Evolutionary conservation across 345 rosid genomes (phyloP), one percentile per base, ranked within the genome.

Genomic region (Citrus maxima): DNA sequence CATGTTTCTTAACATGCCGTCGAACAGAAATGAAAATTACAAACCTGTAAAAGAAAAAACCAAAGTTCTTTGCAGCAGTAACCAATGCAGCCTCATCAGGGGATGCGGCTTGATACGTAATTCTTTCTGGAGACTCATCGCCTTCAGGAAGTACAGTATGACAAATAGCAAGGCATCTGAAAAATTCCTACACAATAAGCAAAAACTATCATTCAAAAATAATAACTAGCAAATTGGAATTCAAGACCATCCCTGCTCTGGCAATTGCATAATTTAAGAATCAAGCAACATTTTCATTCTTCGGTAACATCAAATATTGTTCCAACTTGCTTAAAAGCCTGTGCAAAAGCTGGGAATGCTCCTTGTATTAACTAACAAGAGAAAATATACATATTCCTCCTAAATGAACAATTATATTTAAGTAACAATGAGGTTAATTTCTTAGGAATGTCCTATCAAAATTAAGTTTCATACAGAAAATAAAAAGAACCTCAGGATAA

Each of bases 91-190:
- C 92, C 86, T 94, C 99, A 90, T 97, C 98, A 27, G 99, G 99
- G 67, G 99, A 97, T 83, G 99, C 99, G 78, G 99, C 98, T 90
- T 94, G 99, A 87, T 97, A 97, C 37, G 81, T 88, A 76, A 94
- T 91, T 82, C 89, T 97, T 69, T 93, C 99, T 49, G 98, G 98
- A 81, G 96, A 88, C 77, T 91, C 98, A 27, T 94, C 98, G 67
- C 99, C 99, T 92, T 94, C 98, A 75, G 99, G 94, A 84, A 94
- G 97, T 40, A 97, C 99, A 51, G 99, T 97, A 82, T 97, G 99
- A 84, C 99, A 94, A 70, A 97, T 91, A 81, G 99, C 99, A 75
- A 97, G 98, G 81, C 99, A 97, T 88, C 99, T 88, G 84, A 97
- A 97, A 80, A 94, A 92, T 88, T 97, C 98, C 99, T 97, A 86